Evolutionary conservation across 2,329 filamentous ascomycete genomes (phyloP), one percentile per base, ranked within the genome.

Genomic region (Xylariaceae sp.): DNA sequence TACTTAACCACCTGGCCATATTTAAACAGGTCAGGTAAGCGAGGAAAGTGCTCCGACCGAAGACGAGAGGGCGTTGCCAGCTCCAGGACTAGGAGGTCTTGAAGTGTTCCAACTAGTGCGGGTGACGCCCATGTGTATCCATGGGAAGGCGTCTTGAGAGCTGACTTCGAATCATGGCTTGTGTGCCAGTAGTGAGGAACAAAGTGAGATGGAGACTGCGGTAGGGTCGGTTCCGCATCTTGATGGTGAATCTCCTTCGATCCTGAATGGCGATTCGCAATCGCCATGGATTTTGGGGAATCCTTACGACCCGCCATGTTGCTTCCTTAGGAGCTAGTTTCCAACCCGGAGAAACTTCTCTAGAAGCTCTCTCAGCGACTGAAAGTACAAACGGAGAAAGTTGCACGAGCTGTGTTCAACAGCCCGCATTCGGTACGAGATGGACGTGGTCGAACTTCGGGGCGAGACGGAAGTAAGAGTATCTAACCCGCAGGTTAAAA

Each of bases 121-220:
- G 56, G 56, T 11, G 59, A 61, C 6, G 37, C 49, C 59, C 59
- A 58, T 13, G 18, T 1, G 17, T 53, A 61, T 8, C 15, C 37
- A 23, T 58, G 44, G 2, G 17, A 4, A 10, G 55, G 49, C 23
- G 18, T 10, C 11, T 13, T 15, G 10, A 61, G 51, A 13, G 51
- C 48, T 11, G 15, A 15, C 15, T 53, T 18, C 37, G 23, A 2
- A 4, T 51, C 37, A 1, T 17, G 2, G 30, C 15, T 10, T 8
- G 39, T n/a, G 2, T 44, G 18, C 59, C 59, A 58, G 53, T 50
- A 48, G 17, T n/a, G 3, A 2, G 48, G 11, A 2, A 47, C 35
- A 17, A 56, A 58, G 18, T 57, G 55, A 15, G 13, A 9, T n/a
- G 6, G 37, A 10, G 4, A n/a, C 9, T 41, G 5, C 4, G 49